Evolutionary conservation across 164 flowering plant species (phyloP).

Genomic region (Kalanchoe fedtschenkoi): DNA sequence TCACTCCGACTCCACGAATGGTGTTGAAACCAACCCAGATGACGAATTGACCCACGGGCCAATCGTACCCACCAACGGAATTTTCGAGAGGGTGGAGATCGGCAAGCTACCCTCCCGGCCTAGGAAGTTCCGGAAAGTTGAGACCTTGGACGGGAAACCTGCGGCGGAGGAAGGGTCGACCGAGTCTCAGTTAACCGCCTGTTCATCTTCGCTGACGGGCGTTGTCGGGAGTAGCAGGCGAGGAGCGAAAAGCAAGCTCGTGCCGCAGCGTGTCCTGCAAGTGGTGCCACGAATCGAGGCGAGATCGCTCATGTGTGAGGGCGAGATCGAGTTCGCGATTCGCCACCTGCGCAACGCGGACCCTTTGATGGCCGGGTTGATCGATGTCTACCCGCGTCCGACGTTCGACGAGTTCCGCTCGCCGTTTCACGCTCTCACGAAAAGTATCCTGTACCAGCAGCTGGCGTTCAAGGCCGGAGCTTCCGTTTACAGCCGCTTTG

Average conservation of each 20-base stretch:
- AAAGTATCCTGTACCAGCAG: constrained; percentile 85
- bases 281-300: constrained; percentile 23
- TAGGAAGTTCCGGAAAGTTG: constrained; percentile 56
- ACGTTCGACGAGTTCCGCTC: constrained; percentile 53
- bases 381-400: constrained; percentile 59
- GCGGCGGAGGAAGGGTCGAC: constrained; percentile 6
- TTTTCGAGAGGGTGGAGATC: neutral
- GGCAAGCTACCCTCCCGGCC: constrained; percentile 50
- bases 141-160: constrained; percentile 12
- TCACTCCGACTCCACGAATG: no score
- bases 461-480: constrained; percentile 89
- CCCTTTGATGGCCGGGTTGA: constrained; percentile 47
- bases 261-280: constrained; percentile 12
- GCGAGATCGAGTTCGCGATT: constrained; percentile 55
- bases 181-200: constrained; percentile 8
- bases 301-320: constrained; percentile 40
- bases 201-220: neutral
- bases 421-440: constrained; percentile 73
- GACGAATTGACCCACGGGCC: neutral
- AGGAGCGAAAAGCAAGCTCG: constrained; percentile 12
- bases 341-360: constrained; percentile 57
- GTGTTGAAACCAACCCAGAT: no score
- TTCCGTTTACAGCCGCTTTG: constrained; percentile 73
- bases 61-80: neutral
- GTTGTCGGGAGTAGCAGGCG: constrained; percentile 1